Conservation (phyloP, 768 basidiomycete genomes). For the Hypholoma sublateritium region DNA sequence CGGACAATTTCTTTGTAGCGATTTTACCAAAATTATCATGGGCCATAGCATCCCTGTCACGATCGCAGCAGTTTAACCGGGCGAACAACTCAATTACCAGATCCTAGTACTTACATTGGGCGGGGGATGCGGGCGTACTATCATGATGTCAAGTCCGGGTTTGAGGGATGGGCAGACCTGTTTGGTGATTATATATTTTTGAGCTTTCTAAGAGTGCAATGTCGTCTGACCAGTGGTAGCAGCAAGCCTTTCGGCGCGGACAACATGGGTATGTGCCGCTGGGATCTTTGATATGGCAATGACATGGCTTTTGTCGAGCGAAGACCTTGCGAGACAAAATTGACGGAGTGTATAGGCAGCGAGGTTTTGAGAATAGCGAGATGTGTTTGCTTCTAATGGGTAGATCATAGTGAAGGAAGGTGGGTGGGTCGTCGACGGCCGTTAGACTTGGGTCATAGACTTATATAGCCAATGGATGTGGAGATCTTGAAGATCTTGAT, state of each 20-base stretch:
- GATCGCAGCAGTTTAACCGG: no score
- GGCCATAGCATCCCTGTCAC: no score
- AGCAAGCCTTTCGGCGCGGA: conserved; percentile 20
- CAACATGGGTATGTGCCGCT: conserved; percentile 29
- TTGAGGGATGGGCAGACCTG: no score
- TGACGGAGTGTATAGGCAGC: conserved; percentile 49
- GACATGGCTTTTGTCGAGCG: conserved; percentile 28
- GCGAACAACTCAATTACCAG: no score
- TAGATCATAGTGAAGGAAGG: conserved; percentile 21
- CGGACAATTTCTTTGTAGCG: no score
- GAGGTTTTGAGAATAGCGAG: conserved; percentile 46
- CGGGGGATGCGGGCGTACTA: no score
- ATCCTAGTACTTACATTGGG: no score
- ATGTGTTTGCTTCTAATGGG: conserved; percentile 26
- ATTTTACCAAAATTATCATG: no score
- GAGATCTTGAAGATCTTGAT: neutral
- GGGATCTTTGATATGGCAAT: conserved; percentile 38
- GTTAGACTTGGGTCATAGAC: neutral
- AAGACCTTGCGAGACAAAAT: conserved; percentile 37
- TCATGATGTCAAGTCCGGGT: no score
- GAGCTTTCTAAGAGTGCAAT: neutral
- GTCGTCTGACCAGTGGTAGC: neutral
- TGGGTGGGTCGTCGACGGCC: neutral
- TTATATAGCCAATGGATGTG: neutral
- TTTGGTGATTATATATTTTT: neutral